These are phyloP conservation scores for Marchantia polymorpha DNA, from an alignment of 225 moss, liverwort and hornwort genomes.

Conservation along the genomic window DNA sequence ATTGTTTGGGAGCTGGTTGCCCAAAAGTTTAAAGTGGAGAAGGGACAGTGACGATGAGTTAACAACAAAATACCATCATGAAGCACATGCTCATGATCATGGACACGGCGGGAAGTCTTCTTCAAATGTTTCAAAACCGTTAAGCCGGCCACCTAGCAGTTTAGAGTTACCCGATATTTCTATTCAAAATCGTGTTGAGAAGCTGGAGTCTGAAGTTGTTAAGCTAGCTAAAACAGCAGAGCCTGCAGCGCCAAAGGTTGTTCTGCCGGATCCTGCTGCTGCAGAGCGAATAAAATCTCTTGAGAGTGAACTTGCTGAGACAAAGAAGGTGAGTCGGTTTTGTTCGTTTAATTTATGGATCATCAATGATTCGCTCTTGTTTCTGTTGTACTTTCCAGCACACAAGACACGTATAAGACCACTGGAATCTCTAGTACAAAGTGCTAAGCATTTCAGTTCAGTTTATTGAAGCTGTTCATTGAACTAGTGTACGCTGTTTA, in stretches of 20 bases:
- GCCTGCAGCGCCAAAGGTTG: constrained; percentile 13
- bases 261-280: constrained; percentile 26
- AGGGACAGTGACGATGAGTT: constrained; percentile 23
- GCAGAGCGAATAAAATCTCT: constrained; percentile 58
- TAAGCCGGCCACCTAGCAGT: constrained; percentile 44
- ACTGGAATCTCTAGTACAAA: no score
- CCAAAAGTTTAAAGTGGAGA: constrained; percentile 18
- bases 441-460: no score
- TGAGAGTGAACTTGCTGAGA: constrained; percentile 74
- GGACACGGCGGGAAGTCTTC: constrained; percentile 15
- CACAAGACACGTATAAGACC: no score
- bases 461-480: no score
- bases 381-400: no score
- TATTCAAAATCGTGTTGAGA: constrained; percentile 44
- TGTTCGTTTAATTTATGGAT: no score
- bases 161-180: constrained; percentile 31
- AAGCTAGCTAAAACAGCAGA: constrained; percentile 28
- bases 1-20: constrained; percentile 15
- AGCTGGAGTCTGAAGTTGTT: constrained; percentile 40
- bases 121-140: constrained; percentile 24
- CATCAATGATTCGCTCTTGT: no score
- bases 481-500: not conserved
- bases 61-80: constrained; percentile 14
- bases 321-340: constrained; percentile 56
- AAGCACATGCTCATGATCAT: constrained; percentile 12